Evolutionary conservation across 1,284 basidiomycete genomes (phyloP), one percentile per base, ranked within the genome.

Genomic region (Melampsora larici-populina): DNA sequence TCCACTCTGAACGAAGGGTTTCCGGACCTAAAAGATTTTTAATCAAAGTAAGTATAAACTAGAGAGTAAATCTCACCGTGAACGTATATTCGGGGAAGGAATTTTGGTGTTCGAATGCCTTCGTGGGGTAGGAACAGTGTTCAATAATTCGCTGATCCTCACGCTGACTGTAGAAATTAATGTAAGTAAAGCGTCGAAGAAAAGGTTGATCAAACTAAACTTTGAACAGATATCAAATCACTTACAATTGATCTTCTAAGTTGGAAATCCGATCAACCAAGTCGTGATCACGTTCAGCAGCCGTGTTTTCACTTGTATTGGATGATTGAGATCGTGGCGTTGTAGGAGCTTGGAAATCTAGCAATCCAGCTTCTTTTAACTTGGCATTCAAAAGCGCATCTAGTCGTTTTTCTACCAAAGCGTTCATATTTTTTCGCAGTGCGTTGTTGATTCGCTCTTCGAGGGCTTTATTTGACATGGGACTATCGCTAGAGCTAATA

Each of bases 201-300:
- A 26, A 60, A 62, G 21, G 3, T 2, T 5, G 6, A 63, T 5
- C 33, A 60, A 46, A 36, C 24, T 62, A 15, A 5, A 43, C 15
- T 26, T 26, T 8, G 17, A 33, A 36, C 15, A 46, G 43, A 67
- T 21, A 36, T 15, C n/a, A 48, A 40, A 67, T 40, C 13, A 55
- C 72, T 75, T 31, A 75, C 72, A 75, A 75, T 60, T 75, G 72
- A 49, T 75, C n/a, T 51, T 75, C 72, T 36, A 75, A 63, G n/a
- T 29, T 66, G 3, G 26, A 55, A 31, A 75, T 67, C 48, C 72
- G 0, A 24, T 67, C 24, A 7, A n/a, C 17, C 43, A 75, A 31
- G 5, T 51, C 4, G 1, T 66, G 49, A 21, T 63, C 60, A 6
- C 48, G 46, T 6, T 64, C 29, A 18, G 62, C 8, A 2, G 18